Percentiles rank a stretch among this genome's conserved stretches.
Conservation (phyloP, 1,284 basidiomycete species). For the Athelia sp. region DNA sequence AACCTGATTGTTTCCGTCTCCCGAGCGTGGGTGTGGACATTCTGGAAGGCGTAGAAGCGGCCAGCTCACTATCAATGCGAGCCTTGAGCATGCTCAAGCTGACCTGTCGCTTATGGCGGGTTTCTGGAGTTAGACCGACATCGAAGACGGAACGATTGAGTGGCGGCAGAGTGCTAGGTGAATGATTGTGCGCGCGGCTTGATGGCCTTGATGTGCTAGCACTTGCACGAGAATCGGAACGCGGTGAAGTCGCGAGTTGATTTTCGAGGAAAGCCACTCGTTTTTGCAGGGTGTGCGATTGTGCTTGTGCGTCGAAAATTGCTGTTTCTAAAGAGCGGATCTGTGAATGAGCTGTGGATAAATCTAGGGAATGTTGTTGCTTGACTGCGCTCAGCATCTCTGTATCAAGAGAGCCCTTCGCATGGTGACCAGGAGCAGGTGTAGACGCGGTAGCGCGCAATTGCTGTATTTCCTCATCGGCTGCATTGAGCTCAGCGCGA, state of each 20-base stretch:
- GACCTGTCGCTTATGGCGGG: slow-evolving; percentile 78
- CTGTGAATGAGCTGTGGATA: slow-evolving; percentile 72
- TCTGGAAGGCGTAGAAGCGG: slow-evolving; percentile 29
- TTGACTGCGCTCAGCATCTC: slow-evolving; percentile 65
- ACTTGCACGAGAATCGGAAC: slow-evolving; percentile 33
- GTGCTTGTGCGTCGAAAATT: slow-evolving; percentile 69
- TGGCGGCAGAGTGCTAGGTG: slow-evolving; percentile 31
- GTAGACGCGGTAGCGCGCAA: slow-evolving; percentile 39
- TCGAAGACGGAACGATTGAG: slow-evolving; percentile 54
- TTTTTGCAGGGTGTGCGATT: slow-evolving; percentile 66
- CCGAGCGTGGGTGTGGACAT: slow-evolving; percentile 50
- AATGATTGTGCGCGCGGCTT: slow-evolving; percentile 45
- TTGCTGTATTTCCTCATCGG: slow-evolving; percentile 61
- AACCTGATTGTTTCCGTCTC: slow-evolving; percentile 9
- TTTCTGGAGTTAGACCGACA: slow-evolving; percentile 66
- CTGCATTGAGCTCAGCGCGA: slow-evolving; percentile 48
- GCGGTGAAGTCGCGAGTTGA: slow-evolving; percentile 44
- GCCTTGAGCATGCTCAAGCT: slow-evolving; percentile 87
- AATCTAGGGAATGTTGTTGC: slow-evolving; percentile 72
- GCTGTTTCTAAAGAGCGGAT: slow-evolving; percentile 71
- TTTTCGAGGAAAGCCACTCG: slow-evolving; percentile 61
- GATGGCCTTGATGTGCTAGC: slow-evolving; percentile 44
- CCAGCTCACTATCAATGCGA: slow-evolving; percentile 76
- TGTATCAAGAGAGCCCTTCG: slow-evolving; percentile 51
- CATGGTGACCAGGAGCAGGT: slow-evolving; percentile 21